phyloP scores from a whole-genome alignment of 208 protist species.

The Acanthamoeba castellanii region DNA sequence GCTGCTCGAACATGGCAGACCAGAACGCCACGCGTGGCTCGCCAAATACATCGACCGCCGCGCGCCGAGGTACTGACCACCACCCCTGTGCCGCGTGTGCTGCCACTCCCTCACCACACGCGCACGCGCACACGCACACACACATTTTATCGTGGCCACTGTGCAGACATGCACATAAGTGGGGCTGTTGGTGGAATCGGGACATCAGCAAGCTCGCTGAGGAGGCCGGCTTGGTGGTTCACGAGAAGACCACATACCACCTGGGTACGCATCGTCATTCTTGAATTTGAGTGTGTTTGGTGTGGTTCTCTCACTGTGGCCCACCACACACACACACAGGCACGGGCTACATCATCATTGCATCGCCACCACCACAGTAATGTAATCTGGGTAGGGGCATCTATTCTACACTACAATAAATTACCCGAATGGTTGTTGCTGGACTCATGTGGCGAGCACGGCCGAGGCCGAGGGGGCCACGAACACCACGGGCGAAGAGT shows the following conservation, averaged over 20 bases:
- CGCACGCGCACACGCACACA: neutral
- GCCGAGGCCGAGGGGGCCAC: no score
- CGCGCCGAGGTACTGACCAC: neutral
- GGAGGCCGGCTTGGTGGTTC: neutral
- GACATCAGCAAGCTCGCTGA: conserved; percentile 6
- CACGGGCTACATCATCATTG: conserved; percentile 10
- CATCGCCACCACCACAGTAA: neutral
- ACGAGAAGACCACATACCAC: conserved; percentile 34
- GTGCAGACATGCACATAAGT: conserved; percentile 21
- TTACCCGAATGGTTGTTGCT: no score
- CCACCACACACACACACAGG: neutral
- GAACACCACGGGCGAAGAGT: neutral
- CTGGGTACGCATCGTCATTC: neutral
- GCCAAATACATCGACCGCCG: conserved; percentile 8
- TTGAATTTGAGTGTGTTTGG: no score
- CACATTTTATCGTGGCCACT: neutral
- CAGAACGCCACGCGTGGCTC: neutral
- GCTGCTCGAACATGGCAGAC: conserved; percentile 51
- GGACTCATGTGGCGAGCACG: no score
- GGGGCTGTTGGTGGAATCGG: conserved; percentile 70
- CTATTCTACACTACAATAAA: no score
- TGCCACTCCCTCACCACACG: neutral
- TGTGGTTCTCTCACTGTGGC: neutral
- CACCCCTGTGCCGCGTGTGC: no score
- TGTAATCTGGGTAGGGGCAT: no score